phyloP scores from a whole-genome alignment of 805 yeast genomes.

The Kodamaea restingae region DNA sequence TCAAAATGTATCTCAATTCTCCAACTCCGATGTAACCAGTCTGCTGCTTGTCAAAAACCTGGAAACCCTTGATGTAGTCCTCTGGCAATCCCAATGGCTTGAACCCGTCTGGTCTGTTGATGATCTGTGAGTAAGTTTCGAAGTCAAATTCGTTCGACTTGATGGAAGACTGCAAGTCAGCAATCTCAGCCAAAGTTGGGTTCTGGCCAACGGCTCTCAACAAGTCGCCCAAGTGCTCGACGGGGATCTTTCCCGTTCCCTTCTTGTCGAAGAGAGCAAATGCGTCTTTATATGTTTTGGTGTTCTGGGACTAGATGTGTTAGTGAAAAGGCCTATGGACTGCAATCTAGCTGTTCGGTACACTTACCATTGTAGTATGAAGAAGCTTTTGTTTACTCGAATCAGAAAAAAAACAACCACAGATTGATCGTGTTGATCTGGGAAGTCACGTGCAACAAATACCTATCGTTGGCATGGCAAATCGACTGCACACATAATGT shows the following conservation, averaged over 20 bases:
- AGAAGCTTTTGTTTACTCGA: conserved; percentile 2
- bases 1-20: conserved; percentile 88
- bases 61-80: conserved; percentile 89
- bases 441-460: conserved; percentile 2
- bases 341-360: no score
- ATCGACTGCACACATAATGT: no score
- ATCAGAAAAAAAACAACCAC: neutral
- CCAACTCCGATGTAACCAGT: conserved; percentile 98
- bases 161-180: conserved; percentile 40
- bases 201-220: conserved; percentile 97
- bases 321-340: neutral
- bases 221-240: conserved; percentile 83
- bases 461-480: neutral
- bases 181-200: conserved; percentile 88
- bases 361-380: conserved; percentile 6
- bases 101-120: conserved; percentile 85
- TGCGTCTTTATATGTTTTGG: conserved; percentile 73
- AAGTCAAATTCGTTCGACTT: conserved; percentile 58
- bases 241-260: conserved; percentile 88
- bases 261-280: conserved; percentile 95
- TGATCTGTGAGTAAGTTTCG: conserved; percentile 69
- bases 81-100: conserved; percentile 82
- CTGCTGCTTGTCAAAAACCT: conserved; percentile 93
- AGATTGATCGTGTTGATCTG: conserved; percentile 2
- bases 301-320: conserved; percentile 35